Evolutionary conservation across 176 grass and related monocot genomes (phyloP).

Genomic region (Oryza nivara): DNA sequence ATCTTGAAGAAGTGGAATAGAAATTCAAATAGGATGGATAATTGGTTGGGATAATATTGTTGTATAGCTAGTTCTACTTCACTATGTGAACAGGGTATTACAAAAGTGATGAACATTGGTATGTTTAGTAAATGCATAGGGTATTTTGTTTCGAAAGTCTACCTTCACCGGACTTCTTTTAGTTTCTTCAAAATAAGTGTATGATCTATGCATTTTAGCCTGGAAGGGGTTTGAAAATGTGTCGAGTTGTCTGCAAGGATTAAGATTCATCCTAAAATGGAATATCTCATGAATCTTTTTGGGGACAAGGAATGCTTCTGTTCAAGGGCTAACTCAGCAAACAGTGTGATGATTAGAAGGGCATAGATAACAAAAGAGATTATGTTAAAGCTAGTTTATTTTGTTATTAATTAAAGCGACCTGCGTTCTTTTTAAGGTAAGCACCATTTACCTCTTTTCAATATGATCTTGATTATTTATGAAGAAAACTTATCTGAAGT

Average conservation of each 20-base stretch:
- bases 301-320: not conserved
- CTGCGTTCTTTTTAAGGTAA: not conserved
- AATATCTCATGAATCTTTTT: not conserved
- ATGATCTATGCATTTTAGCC: not conserved
- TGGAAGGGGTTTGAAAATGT: not conserved
- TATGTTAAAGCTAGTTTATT: slow-evolving; percentile 24
- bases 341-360: slow-evolving; percentile 6
- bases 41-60: slow-evolving; percentile 11
- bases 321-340: not conserved
- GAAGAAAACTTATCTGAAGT: slow-evolving; percentile 31
- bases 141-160: not conserved
- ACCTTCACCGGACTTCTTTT: not conserved
- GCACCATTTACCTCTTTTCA: slow-evolving; percentile 15
- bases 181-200: not conserved
- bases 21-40: slow-evolving; percentile 2
- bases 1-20: not conserved
- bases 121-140: slow-evolving; percentile 16
- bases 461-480: slow-evolving; percentile 12
- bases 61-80: not conserved
- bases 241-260: slow-evolving; percentile 13
- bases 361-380: not conserved
- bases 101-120: not conserved
- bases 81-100: slow-evolving; percentile 8
- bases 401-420: slow-evolving; percentile 38
- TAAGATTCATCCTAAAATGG: slow-evolving; percentile 35